Conservation (phyloP, 257 asterid species). For the Schizonepeta tenuifolia region DNA sequence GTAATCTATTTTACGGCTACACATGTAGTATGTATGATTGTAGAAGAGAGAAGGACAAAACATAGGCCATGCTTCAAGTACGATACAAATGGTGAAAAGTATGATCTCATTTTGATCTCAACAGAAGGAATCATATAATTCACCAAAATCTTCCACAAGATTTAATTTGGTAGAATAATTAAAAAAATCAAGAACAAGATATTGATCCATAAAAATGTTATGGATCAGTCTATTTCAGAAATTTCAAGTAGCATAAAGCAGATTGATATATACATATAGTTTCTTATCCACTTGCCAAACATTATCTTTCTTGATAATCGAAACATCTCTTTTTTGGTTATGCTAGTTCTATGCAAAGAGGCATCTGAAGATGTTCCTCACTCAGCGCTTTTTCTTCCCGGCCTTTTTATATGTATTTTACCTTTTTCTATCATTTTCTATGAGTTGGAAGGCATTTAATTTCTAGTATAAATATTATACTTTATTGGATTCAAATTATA, state of each 20-base stretch:
- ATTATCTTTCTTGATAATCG: constrained; percentile 20
- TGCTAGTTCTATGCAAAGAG: not conserved
- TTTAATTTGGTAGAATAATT: constrained; percentile 30
- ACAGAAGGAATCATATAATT: constrained; percentile 27
- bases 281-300: constrained; percentile 29
- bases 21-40: not conserved
- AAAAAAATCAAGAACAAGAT: constrained; percentile 24
- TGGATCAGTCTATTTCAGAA: constrained; percentile 22
- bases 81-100: constrained; percentile 19
- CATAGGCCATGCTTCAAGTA: constrained; percentile 29
- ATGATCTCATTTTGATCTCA: constrained; percentile 27
- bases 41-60: constrained; percentile 23
- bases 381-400: not conserved
- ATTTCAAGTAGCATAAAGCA: constrained; percentile 29
- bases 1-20: not conserved
- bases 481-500: too few species aligned
- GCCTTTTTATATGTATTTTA: too few species aligned
- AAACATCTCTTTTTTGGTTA: not conserved
- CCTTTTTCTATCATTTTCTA: not conserved
- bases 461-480: not conserved
- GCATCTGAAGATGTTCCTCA: constrained; percentile 20
- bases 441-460: constrained; percentile 16
- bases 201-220: constrained; percentile 2
- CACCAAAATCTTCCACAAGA: constrained; percentile 29
- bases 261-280: constrained; percentile 6